These are phyloP conservation scores for Neofusicoccum cordaticola DNA, from an alignment of 2,329 filamentous ascomycete genomes.

Conservation along the genomic window DNA sequence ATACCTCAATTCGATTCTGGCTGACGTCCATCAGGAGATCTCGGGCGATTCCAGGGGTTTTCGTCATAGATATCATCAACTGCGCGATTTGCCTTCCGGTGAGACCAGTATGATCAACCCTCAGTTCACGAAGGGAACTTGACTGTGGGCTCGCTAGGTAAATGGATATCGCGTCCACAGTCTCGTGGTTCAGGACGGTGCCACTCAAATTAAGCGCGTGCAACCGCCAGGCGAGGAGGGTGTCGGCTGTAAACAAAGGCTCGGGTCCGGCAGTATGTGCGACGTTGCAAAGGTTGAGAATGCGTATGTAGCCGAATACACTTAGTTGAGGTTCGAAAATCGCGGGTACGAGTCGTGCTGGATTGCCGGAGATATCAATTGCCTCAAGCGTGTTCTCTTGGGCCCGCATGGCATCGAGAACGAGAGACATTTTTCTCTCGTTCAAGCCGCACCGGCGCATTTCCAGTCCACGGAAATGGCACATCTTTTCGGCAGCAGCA, in stretches of 20 bases:
- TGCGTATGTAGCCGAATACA: constrained; percentile 64
- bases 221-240: constrained; percentile 64
- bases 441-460: constrained; percentile 61
- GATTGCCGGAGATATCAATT: constrained; percentile 65
- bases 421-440: constrained; percentile 57
- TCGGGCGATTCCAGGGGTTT: constrained; percentile 48
- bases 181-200: constrained; percentile 60
- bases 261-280: constrained; percentile 62
- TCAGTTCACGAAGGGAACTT: constrained; percentile 58
- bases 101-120: constrained; percentile 65
- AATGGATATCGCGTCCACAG: constrained; percentile 62
- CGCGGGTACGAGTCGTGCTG: constrained; percentile 61
- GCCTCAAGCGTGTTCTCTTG: constrained; percentile 67
- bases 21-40: constrained; percentile 65
- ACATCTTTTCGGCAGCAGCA: constrained; percentile 63
- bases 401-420: constrained; percentile 61
- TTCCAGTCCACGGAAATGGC: constrained; percentile 66
- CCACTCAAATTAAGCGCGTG: constrained; percentile 65
- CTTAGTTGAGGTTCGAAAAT: constrained; percentile 66
- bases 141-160: constrained; percentile 64
- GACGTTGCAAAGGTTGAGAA: constrained; percentile 64
- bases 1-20: constrained; percentile 57
- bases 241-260: constrained; percentile 64
- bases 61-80: constrained; percentile 62
- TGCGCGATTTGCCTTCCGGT: constrained; percentile 64